Evolutionary conservation across 345 rosid genomes (phyloP), one percentile per base, ranked within the genome.

Genomic region (Populus alba): DNA sequence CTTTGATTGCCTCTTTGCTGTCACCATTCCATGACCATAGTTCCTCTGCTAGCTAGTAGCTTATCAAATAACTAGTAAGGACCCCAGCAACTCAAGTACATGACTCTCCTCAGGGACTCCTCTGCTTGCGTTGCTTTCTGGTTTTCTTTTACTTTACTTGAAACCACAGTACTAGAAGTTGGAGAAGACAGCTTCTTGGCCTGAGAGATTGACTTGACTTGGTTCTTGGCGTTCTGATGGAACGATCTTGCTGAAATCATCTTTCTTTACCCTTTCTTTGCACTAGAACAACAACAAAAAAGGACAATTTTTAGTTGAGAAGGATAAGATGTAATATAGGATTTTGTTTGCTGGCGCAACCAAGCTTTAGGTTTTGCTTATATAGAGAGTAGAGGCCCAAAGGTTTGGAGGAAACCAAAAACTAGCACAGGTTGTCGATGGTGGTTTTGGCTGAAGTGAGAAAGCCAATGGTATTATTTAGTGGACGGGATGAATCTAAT

Each of bases 161-260:
- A 74, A 41, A 71, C 72, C 59, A 70, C 62, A 0, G 86, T 70
- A 4, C 37, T 33, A 5, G 89, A 59, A 1, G 90, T 76, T 1
- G 88, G 77, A 29, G 92, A 74, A 35, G 84, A 75, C 47, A 77
- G 81, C 38, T 66, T 80, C 45, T 59, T 70, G 16, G 79, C 76
- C 27, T 39, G 71, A 74, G 35, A 63, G 16, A 57, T 49, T 9
- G 92, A 72, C 79, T 85, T 72, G 27, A 82, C 41, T 15, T 80
- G 79, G 76, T 57, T 86, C 72, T 87, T 89, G 80, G 81, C 84
- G 45, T 83, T 87, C n/a, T 89, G 78, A 65, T 41, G 47, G 13
- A 41, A 41, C 47, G 47, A 41, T 41, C 47, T 41, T 12, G 47
- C 11, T 10, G 47, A 41, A 41, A 41, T 41, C 47, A 41, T 41